Conservation (phyloP, 140 eudicot species). For the Senecio squalidus region DNA sequence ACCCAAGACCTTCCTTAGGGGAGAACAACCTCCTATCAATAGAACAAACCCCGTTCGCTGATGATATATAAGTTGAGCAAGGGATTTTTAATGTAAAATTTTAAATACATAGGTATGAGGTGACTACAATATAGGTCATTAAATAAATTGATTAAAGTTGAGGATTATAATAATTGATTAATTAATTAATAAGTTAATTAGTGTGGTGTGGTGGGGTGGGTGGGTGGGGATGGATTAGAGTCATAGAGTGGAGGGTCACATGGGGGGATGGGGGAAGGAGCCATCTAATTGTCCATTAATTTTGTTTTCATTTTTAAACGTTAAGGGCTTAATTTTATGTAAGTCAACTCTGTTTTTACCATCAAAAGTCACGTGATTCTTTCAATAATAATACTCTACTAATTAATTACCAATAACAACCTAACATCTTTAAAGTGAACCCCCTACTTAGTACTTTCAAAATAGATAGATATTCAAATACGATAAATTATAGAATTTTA, state of each 20-base stretch:
- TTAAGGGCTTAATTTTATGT: slow-evolving; percentile 21
- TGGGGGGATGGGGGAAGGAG: slow-evolving; percentile 31
- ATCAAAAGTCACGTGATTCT: slow-evolving; percentile 20
- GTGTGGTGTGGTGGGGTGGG: slow-evolving; percentile 17
- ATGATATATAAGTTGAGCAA: not conserved
- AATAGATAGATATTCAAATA: too few species aligned
- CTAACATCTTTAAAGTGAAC: too few species aligned
- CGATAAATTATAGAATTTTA: too few species aligned
- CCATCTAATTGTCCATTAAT: slow-evolving; percentile 20
- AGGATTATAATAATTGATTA: slow-evolving; percentile 8
- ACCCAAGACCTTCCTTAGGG: too few species aligned
- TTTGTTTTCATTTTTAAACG: slow-evolving; percentile 12
- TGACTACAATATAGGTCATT: not conserved
- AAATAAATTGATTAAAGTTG: slow-evolving; percentile 10
- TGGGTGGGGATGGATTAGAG: slow-evolving; percentile 24
- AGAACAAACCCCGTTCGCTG: too few species aligned
- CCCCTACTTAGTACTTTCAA: too few species aligned
- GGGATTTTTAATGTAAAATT: not conserved
- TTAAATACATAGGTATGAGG: not conserved
- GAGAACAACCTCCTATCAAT: too few species aligned
- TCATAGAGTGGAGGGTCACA: slow-evolving; percentile 36
- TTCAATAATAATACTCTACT: not conserved
- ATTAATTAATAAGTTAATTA: slow-evolving; percentile 8
- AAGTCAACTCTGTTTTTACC: slow-evolving; percentile 19
- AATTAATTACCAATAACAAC: too few species aligned